A percentile compares a stretch with the other conserved stretches of the same genome.
Conservation (phyloP, 495 filamentous ascomycete genomes). For the Parathielavia hyrcaniae region DNA sequence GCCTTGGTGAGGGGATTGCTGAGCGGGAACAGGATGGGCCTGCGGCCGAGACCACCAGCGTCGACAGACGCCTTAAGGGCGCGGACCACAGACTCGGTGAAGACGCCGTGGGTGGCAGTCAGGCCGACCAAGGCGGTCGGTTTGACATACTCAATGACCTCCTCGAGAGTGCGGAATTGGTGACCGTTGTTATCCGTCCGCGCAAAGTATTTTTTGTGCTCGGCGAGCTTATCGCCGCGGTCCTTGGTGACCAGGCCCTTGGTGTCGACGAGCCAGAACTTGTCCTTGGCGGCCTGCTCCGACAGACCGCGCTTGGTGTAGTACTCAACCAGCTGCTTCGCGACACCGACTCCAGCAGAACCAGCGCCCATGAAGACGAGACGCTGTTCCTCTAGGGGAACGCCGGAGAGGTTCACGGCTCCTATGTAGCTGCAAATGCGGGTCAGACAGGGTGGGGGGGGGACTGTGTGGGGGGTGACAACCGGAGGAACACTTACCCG, state of each 20-base stretch:
- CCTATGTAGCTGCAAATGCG: slow-evolving; percentile 63
- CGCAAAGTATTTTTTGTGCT: slow-evolving; percentile 98
- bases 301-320: slow-evolving; percentile 89
- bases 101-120: slow-evolving; percentile 88
- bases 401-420: slow-evolving; percentile 79
- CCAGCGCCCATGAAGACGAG: slow-evolving; percentile 96
- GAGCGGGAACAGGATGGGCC: slow-evolving; percentile 87
- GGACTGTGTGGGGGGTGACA: not conserved
- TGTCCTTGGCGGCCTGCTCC: slow-evolving; percentile 80
- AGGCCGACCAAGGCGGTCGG: slow-evolving; percentile 92
- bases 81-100: slow-evolving; percentile 78
- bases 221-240: slow-evolving; percentile 86
- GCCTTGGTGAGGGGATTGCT: slow-evolving; percentile 93
- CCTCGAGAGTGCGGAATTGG: slow-evolving; percentile 83
- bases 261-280: slow-evolving; percentile 98
- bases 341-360: slow-evolving; percentile 91
- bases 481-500: slow-evolving; percentile 48
- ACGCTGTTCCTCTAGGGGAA: slow-evolving; percentile 83
- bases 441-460: not conserved
- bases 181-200: slow-evolving; percentile 85
- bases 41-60: slow-evolving; percentile 64
- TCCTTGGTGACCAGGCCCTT: slow-evolving; percentile 92
- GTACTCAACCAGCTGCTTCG: slow-evolving; percentile 92
- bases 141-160: slow-evolving; percentile 88
- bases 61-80: slow-evolving; percentile 64